Conservation (phyloP, 441 rosid genomes). For the Melianthus villosus region DNA sequence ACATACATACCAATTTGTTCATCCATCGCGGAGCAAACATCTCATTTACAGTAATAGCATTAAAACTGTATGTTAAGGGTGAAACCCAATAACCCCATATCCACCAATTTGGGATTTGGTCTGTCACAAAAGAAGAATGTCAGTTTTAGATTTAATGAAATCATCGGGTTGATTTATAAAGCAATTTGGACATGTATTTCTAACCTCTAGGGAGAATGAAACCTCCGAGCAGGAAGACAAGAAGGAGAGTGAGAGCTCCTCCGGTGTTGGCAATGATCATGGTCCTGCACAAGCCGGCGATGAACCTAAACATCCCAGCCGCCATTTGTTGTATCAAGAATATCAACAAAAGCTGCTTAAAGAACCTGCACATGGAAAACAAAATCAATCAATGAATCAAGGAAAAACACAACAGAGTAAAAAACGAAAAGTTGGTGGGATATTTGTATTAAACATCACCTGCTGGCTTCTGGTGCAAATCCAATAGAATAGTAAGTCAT, state of each 20-base stretch:
- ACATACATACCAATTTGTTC: constrained; percentile 31
- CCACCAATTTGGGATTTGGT: constrained; percentile 65
- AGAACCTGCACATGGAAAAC: constrained; percentile 35
- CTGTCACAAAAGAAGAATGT: constrained; percentile 15
- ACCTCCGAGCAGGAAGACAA: constrained; percentile 65
- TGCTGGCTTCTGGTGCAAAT: constrained; percentile 57
- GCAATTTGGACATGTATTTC: no score
- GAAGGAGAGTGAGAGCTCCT: constrained; percentile 38
- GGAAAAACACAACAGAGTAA: background rate
- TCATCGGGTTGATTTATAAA: no score
- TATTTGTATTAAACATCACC: constrained; percentile 17
- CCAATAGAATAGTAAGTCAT: constrained; percentile 58
- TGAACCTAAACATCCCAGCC: constrained; percentile 46
- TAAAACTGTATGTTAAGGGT: constrained; percentile 55
- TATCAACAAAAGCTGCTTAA: constrained; percentile 42
- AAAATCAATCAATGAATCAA: background rate
- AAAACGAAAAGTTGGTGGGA: background rate
- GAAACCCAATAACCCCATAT: constrained; percentile 76
- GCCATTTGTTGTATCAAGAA: constrained; percentile 79
- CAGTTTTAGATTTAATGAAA: background rate
- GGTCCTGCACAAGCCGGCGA: constrained; percentile 57
- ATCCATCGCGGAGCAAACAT: constrained; percentile 74
- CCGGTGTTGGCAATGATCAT: constrained; percentile 70
- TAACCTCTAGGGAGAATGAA: constrained; percentile 55
- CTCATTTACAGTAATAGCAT: constrained; percentile 55